phyloP scores from a whole-genome alignment of 1,284 basidiomycete genomes.

The Hymenochaete sp. region DNA sequence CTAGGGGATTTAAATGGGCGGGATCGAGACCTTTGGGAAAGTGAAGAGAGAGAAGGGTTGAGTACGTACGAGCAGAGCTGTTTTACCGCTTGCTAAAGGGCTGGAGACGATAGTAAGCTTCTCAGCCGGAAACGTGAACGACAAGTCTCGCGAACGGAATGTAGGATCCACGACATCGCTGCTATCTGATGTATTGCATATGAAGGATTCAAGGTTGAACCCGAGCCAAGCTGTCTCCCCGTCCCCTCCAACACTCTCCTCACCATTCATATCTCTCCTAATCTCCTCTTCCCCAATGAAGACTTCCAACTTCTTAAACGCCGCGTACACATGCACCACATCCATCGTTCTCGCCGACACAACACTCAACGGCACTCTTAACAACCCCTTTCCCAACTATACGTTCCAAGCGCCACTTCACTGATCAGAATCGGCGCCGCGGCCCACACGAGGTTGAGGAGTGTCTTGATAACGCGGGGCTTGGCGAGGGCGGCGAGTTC shows the following conservation, averaged over 20 bases:
- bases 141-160: constrained; percentile 62
- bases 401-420: constrained; percentile 58
- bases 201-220: too few relatives aligned
- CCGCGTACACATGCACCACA: constrained; percentile 53
- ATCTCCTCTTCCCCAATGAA: constrained; percentile 83
- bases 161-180: constrained; percentile 20
- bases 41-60: constrained; percentile 8
- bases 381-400: constrained; percentile 63
- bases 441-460: constrained; percentile 58
- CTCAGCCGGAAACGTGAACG: constrained; percentile 62
- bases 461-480: constrained; percentile 53
- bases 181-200: constrained; percentile 21
- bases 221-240: too few relatives aligned
- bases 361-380: constrained; percentile 62
- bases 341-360: constrained; percentile 43
- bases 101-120: constrained; percentile 57
- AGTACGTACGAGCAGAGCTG: constrained; percentile 48
- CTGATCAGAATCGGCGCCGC: constrained; percentile 62
- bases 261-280: constrained; percentile 26
- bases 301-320: constrained; percentile 70
- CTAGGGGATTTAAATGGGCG: constrained; percentile 32
- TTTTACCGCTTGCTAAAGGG: constrained; percentile 77
- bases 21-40: neutral
- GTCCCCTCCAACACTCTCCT: constrained; percentile 18
- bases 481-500: constrained; percentile 70